A percentile compares a stretch with the other conserved stretches of the same genome.
Conservation (phyloP, 352 stramenopile species). For the Phytophthora tentaculata region DNA sequence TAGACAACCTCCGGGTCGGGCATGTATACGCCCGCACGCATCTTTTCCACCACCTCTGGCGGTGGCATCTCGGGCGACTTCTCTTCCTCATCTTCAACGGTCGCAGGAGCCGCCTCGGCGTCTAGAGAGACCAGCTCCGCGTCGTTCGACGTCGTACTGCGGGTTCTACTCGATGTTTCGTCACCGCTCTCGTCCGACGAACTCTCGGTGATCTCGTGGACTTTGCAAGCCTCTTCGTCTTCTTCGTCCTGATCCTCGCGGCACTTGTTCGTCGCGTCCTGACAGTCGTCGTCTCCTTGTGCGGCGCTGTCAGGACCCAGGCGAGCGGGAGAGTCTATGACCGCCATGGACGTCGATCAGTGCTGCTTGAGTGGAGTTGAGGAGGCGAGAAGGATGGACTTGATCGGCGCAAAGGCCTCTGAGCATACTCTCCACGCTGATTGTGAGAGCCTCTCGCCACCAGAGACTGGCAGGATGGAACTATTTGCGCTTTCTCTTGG, state of each 20-base stretch:
- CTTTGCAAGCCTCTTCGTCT: slow-evolving; percentile 9
- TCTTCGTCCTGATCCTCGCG: background rate
- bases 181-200: slow-evolving; percentile 44
- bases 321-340: slow-evolving; percentile 1
- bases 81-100: slow-evolving; percentile 21
- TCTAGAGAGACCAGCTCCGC: background rate
- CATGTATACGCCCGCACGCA: slow-evolving; percentile 28
- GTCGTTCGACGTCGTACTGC: background rate
- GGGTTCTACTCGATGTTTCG: slow-evolving; percentile 10
- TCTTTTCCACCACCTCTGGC: slow-evolving; percentile 29
- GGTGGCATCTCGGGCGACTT: slow-evolving; percentile 6
- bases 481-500: no score
- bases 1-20: slow-evolving; percentile 32
- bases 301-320: slow-evolving; percentile 1
- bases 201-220: slow-evolving; percentile 50
- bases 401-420: slow-evolving; percentile 24
- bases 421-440: slow-evolving; percentile 33
- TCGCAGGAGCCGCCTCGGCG: background rate
- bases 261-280: slow-evolving; percentile 1
- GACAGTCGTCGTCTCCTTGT: slow-evolving; percentile 6
- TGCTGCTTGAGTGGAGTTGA: background rate
- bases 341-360: slow-evolving; percentile 16
- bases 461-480: slow-evolving; percentile 12
- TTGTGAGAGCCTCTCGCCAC: slow-evolving; percentile 36
- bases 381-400: slow-evolving; percentile 7